Evolutionary conservation across 2,329 filamentous ascomycete species (phyloP), one percentile per base, ranked within the genome.

Genomic region (Cladosporium austrohemisphaericum): DNA sequence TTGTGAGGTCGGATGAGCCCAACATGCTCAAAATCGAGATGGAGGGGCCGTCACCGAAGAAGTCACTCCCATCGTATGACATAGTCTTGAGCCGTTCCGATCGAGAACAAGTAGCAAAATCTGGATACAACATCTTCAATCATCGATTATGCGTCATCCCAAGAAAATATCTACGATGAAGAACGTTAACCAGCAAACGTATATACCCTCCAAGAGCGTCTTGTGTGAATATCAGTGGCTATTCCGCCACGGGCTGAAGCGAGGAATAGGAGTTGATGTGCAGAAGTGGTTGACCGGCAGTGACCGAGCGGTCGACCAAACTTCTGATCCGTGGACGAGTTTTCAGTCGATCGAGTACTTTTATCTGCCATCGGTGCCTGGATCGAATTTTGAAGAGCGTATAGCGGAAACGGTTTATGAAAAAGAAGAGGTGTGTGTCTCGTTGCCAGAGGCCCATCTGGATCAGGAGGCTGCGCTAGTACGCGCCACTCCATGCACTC

Each of bases 151-250:
- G 54, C 53, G 13, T 61, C 57, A 16, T 26, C 65, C 50, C 58
- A n/a, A n/a, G n/a, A n/a, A n/a, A n/a, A n/a, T n/a, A 61, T 60
- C 60, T 63, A 48, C 32, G 63, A 71, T 65, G 51, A 65, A 50
- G 66, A n/a, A 66, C 19, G 43, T 37, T 46, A 46, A n/a, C 23
- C 22, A 37, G 23, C 18, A 18, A 11, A 6, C 32, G 20, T 14
- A 10, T 46, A 46, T 46, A 46, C 43, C 43, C 43, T 32, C 43
- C 43, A 46, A 20, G 43, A 45, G 41, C n/a, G 29, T 31, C 29
- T 23, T 20, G 18, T 11, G 20, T 45, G 22, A 18, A 28, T 23
- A 25, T 45, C 29, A 45, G 29, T 45, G 41, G 31, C 41, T 18
- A n/a, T 25, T 10, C 2, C 7, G 19, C 19, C 18, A 16, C 31